Conservation (phyloP, 495 filamentous ascomycete genomes). For the Pyronema omphalodes region DNA sequence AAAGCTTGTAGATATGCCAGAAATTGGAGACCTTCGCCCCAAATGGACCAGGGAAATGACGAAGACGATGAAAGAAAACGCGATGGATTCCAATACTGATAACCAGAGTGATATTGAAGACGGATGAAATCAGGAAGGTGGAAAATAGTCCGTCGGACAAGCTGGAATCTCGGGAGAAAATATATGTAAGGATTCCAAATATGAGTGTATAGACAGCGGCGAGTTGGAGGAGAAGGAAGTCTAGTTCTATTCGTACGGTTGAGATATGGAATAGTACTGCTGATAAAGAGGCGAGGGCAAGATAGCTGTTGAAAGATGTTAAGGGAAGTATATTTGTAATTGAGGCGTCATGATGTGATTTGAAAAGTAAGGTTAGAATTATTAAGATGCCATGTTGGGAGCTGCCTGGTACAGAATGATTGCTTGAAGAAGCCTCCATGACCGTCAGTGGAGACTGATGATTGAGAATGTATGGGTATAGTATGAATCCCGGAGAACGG, state of each 20-base stretch:
- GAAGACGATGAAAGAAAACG: not conserved
- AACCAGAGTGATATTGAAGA: not conserved
- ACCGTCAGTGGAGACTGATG: too few relatives aligned
- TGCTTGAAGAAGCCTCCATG: too few relatives aligned
- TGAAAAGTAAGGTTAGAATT: too few relatives aligned
- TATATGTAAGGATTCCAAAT: not conserved
- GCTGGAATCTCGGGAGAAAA: not conserved
- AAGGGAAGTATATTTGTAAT: too few relatives aligned
- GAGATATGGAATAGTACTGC: not conserved
- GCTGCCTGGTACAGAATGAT: too few relatives aligned
- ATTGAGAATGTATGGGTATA: too few relatives aligned
- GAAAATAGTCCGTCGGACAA: not conserved
- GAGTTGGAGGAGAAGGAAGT: not conserved
- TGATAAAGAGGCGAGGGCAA: not conserved
- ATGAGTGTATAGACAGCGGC: not conserved
- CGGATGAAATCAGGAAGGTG: not conserved
- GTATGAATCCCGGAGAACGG: too few relatives aligned
- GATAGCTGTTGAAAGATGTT: too few relatives aligned
- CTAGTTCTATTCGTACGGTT: not conserved
- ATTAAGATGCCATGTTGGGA: too few relatives aligned
- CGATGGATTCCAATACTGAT: not conserved
- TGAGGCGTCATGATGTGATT: too few relatives aligned
- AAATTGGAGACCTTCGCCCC: not conserved
- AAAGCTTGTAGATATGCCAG: not conserved
- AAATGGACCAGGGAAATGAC: not conserved